Evolutionary conservation across 495 filamentous ascomycete species (phyloP), one percentile per base, ranked within the genome.

Genomic region (Recurvomyces mirabilis): DNA sequence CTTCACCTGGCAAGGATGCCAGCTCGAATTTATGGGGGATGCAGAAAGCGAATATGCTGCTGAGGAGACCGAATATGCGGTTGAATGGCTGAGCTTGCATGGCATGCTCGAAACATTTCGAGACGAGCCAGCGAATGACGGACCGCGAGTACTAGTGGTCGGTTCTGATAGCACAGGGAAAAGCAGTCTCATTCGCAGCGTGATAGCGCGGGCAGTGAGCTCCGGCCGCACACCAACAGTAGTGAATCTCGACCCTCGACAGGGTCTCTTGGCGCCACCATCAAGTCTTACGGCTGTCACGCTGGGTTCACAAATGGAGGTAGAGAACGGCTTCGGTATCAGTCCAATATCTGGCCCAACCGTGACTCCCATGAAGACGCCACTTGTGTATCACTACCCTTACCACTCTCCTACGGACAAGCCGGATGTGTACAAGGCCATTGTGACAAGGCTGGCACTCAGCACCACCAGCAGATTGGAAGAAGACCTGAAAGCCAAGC

Each of bases 301-400:
- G 3, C 88, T 94, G 53, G 77, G 78, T 1, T 81, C 80, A 0
- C 77, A 94, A 57, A 74, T 99, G 56, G 88, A 95, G 59, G 74
- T 94, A 1, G 84, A 86, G 55, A 82, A 91, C 40, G 87, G 88
- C 3, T 94, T 86, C 74, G 93, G 93, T 28, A 85, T 71, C 57
- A 87, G 82, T 57, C 88, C 91, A 1, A 93, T 86, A 52, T 89
- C 79, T 45, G 89, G 88, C 2, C 87, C 93, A 5, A 91, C 80
- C 48, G 73, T 77, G 11, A 74, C 91, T 13, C 87, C 91, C 1
- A 84, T 94, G 19, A 96, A 94, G 65, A 65, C 91, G 52, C 93
- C 93, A 15, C 63, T 96, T 42, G 84, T 87, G n/a, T 95, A 94
- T 55, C 84, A 84, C 54, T 87, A 86, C 62, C 87, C 87, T 9